A percentile compares a stretch with the other conserved stretches of the same genome.
These are phyloP conservation scores for Herpetospermum pedunculosum DNA, from an alignment of 306 rosid genomes.

Conservation along the genomic window DNA sequence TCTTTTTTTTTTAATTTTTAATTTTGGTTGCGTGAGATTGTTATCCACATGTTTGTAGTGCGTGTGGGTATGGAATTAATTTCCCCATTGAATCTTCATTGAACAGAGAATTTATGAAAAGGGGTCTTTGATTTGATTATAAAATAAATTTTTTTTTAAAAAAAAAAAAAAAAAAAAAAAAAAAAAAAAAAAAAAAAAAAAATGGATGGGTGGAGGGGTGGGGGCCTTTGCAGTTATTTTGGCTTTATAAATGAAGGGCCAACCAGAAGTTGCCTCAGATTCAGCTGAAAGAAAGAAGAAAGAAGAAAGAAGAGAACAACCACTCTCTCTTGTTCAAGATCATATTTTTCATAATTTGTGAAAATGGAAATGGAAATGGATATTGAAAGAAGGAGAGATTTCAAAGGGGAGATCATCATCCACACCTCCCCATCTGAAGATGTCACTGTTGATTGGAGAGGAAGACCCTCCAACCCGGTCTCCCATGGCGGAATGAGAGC, in stretches of 20 bases:
- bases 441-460: conserved; percentile 68
- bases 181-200: neutral
- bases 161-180: neutral
- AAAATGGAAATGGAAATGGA: neutral
- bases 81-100: neutral
- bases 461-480: conserved; percentile 51
- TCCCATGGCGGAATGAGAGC: conserved; percentile 64
- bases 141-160: too few species aligned
- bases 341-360: neutral
- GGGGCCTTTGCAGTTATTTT: conserved; percentile 8
- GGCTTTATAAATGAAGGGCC: conserved; percentile 8
- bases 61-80: conserved; percentile 9
- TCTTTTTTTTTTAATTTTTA: neutral
- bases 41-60: conserved; percentile 15
- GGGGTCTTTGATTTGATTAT: neutral
- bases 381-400: conserved; percentile 17
- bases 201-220: neutral
- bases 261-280: neutral
- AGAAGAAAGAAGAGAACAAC: neutral
- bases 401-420: conserved; percentile 19
- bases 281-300: neutral
- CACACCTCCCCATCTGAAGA: conserved; percentile 15
- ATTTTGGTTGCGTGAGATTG: conserved; percentile 11
- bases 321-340: neutral
- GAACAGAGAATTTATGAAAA: conserved; percentile 1